Percentiles rank a stretch among this genome's conserved stretches.
Evolutionary conservation across 1,139 yeast genomes (phyloP).

Genomic region (Sugiyamaella novakii): DNA sequence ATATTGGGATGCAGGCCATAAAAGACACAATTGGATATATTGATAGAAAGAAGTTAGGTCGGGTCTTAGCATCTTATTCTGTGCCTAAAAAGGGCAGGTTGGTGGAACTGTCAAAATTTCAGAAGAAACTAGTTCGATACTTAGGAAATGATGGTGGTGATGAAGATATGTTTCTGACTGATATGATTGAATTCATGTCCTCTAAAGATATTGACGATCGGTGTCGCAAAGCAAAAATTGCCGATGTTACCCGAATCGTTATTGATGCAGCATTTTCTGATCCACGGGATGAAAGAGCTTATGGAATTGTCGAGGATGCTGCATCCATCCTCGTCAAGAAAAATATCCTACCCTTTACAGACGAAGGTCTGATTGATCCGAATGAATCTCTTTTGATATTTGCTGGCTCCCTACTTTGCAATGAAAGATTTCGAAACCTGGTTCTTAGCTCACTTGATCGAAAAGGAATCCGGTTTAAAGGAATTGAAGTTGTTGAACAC

Average conservation of each 20-base stretch:
- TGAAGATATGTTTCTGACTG: conserved; percentile 23
- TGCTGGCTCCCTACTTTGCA: conserved; percentile 26
- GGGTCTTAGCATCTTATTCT: conserved; percentile 16
- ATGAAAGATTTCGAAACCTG: conserved; percentile 15
- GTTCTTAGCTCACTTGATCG: conserved; percentile 17
- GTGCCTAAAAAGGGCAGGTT: conserved; percentile 19
- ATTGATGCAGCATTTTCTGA: conserved; percentile 23
- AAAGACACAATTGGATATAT: conserved; percentile 20
- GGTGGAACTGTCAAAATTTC: conserved; percentile 21
- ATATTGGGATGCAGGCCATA: conserved; percentile 32
- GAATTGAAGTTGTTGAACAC: conserved; percentile 18
- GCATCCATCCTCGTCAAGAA: conserved; percentile 14
- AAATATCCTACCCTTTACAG: conserved; percentile 6
- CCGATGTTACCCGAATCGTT: conserved; percentile 25
- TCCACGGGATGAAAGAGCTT: conserved; percentile 15
- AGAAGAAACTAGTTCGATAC: conserved; percentile 5
- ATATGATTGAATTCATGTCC: conserved; percentile 23
- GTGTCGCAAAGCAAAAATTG: conserved; percentile 23
- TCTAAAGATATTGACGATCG: conserved; percentile 16
- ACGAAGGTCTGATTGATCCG: conserved; percentile 18
- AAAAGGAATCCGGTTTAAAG: conserved; percentile 17
- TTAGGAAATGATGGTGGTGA: conserved; percentile 18
- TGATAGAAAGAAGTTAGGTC: conserved; percentile 18
- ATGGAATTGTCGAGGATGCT: conserved; percentile 8
- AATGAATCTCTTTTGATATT: conserved; percentile 20